Evolutionary conservation across 2,329 filamentous ascomycete genomes (phyloP).

Genomic region (Rachicladosporium sp.): DNA sequence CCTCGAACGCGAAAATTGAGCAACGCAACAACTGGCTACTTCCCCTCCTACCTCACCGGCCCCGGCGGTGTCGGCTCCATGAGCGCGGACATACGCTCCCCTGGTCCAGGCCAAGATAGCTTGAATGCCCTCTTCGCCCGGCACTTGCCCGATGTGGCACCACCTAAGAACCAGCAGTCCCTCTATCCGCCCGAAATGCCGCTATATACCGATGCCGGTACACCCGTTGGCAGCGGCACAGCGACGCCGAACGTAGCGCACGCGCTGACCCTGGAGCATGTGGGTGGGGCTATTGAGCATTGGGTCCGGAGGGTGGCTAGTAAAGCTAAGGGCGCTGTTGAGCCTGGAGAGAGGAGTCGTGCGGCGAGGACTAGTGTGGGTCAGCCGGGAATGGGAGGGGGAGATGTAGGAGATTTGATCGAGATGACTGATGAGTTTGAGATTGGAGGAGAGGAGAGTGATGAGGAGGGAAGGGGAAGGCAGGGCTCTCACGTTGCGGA

Average conservation of each 20-base stretch:
- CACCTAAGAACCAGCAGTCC: slow-evolving; percentile 42
- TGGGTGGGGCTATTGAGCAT: slow-evolving; percentile 75
- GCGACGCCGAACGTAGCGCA: slow-evolving; percentile 15
- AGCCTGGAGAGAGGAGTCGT: slow-evolving; percentile 8
- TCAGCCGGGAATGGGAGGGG: slow-evolving; percentile 23
- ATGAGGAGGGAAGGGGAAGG: slow-evolving; percentile 19
- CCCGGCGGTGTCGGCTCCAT: slow-evolving; percentile 85
- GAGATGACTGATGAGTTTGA: slow-evolving; percentile 53
- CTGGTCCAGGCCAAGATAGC: slow-evolving; percentile 72
- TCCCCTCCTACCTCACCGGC: slow-evolving; percentile 51
- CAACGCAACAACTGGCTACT: slow-evolving; percentile 28
- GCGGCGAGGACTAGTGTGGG: slow-evolving; percentile 20
- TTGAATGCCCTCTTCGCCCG: slow-evolving; percentile 75
- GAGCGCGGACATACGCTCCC: slow-evolving; percentile 54
- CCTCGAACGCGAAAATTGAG: slow-evolving; percentile 26
- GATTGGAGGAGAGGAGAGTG: slow-evolving; percentile 24
- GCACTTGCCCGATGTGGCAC: slow-evolving; percentile 65
- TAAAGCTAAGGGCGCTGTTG: slow-evolving; percentile 34
- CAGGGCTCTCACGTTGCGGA: slow-evolving; percentile 9
- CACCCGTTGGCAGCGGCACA: slow-evolving; percentile 14
- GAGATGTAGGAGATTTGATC: slow-evolving; percentile 52
- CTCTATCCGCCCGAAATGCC: slow-evolving; percentile 52
- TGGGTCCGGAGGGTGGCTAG: slow-evolving; percentile 78
- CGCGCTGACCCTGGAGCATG: slow-evolving; percentile 55
- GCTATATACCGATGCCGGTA: slow-evolving; percentile 26